phyloP scores from a whole-genome alignment of 1,284 basidiomycete species.

The Blastosporella zonata region DNA sequence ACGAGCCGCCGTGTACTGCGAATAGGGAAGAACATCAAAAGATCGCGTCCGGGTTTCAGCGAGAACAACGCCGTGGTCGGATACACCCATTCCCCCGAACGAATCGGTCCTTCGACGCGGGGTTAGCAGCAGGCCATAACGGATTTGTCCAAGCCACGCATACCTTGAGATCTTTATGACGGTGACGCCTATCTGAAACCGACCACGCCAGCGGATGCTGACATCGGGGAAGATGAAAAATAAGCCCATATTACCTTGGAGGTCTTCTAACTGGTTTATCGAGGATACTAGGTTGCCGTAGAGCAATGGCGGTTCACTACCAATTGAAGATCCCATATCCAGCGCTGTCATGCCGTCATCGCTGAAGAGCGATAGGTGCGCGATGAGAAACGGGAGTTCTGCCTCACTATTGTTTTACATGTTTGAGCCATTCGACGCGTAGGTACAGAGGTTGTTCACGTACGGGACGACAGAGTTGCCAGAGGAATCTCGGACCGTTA shows the following conservation, averaged over 20 bases:
- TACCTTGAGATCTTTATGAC: slow-evolving; percentile 77
- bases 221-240: slow-evolving; percentile 92
- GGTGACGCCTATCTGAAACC: slow-evolving; percentile 72
- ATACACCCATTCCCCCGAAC: slow-evolving; percentile 44
- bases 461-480: slow-evolving; percentile 68
- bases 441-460: slow-evolving; percentile 29
- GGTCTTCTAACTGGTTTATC: slow-evolving; percentile 72
- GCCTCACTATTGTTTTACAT: slow-evolving; percentile 51
- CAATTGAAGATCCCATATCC: slow-evolving; percentile 54
- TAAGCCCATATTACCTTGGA: slow-evolving; percentile 71
- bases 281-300: slow-evolving; percentile 86
- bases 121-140: slow-evolving; percentile 1
- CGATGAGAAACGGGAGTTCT: slow-evolving; percentile 81
- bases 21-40: slow-evolving; percentile 74
- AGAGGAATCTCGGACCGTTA: slow-evolving; percentile 70
- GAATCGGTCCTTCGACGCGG: slow-evolving; percentile 42
- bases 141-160: slow-evolving; percentile 36
- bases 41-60: slow-evolving; percentile 65
- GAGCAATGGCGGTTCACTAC: slow-evolving; percentile 54
- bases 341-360: slow-evolving; percentile 56
- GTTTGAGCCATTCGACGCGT: slow-evolving; percentile 3
- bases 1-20: slow-evolving; percentile 79
- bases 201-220: slow-evolving; percentile 74
- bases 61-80: slow-evolving; percentile 56
- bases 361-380: slow-evolving; percentile 69